phyloP scores from a whole-genome alignment of 176 grass and related monocot species.

The Canna indica region DNA sequence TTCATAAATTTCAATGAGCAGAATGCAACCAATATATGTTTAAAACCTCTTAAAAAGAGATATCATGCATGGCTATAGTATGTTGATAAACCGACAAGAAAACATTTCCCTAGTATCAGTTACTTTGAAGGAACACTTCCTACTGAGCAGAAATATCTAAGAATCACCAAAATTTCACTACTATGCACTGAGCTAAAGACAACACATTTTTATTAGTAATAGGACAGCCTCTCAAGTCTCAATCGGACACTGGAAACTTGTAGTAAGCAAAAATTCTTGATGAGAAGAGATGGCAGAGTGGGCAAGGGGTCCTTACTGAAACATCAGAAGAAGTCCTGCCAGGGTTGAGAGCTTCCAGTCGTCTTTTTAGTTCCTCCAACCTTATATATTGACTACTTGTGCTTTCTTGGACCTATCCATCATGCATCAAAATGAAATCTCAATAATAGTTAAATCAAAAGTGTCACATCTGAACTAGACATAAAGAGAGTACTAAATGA shows the following conservation, averaged over 20 bases:
- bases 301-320: conserved; percentile 33
- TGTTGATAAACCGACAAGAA: no score
- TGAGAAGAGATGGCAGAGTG: conserved; percentile 7
- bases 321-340: conserved; percentile 41
- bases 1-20: background rate
- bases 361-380: conserved; percentile 78
- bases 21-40: background rate
- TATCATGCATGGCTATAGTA: no score
- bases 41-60: no score
- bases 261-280: no score
- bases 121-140: no score
- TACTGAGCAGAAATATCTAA: no score
- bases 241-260: background rate
- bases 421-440: conserved; percentile 15
- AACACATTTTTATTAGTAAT: no score
- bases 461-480: conserved; percentile 10
- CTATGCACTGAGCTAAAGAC: no score
- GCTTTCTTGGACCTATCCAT: conserved; percentile 79
- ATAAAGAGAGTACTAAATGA: conserved; percentile 13
- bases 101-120: no score
- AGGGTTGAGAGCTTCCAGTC: conserved; percentile 71
- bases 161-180: no score
- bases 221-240: background rate
- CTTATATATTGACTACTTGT: conserved; percentile 63
- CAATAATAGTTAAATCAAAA: background rate